Evolutionary conservation across 139 green algal genomes (phyloP).

Genomic region (Mesostigma viride): DNA sequence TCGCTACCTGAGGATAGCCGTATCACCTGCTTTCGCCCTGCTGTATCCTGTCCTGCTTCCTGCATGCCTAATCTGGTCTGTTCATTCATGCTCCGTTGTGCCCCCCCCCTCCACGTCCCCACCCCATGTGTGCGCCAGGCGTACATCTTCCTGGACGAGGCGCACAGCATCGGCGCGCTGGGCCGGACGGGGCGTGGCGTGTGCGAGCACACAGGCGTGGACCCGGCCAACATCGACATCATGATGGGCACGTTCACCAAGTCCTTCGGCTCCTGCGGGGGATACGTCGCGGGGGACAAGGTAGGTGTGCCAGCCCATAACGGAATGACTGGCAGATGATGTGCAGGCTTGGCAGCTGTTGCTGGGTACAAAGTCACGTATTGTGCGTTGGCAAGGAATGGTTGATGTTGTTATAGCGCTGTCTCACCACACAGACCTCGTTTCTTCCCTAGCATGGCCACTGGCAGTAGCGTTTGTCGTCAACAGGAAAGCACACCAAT

Average conservation of each 20-base stretch:
- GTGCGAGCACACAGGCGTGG: constrained; percentile 80
- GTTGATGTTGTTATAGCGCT: no score
- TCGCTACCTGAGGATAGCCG: no score
- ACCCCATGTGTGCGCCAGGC: no score
- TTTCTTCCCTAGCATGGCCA: no score
- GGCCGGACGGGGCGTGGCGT: constrained; percentile 63
- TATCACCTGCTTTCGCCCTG: not conserved
- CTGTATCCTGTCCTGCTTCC: no score
- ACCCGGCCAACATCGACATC: constrained; percentile 79
- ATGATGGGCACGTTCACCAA: constrained; percentile 99
- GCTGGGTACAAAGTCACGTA: constrained; percentile 17
- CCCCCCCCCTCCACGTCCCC: no score
- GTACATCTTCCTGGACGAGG: constrained; percentile 98
- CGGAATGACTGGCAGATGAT: not conserved
- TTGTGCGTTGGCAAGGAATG: constrained; percentile 50
- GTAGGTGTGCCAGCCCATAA: no score
- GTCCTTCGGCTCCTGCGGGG: constrained; percentile 89
- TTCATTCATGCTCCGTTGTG: no score
- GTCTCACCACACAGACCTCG: no score
- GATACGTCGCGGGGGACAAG: constrained; percentile 49
- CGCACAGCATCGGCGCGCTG: constrained; percentile 92
- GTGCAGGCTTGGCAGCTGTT: not conserved
- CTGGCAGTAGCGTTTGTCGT: no score
- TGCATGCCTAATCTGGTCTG: no score
- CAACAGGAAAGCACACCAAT: no score